These are phyloP conservation scores for Kingdonia uniflora DNA, from an alignment of 164 flowering plant species.

Conservation along the genomic window DNA sequence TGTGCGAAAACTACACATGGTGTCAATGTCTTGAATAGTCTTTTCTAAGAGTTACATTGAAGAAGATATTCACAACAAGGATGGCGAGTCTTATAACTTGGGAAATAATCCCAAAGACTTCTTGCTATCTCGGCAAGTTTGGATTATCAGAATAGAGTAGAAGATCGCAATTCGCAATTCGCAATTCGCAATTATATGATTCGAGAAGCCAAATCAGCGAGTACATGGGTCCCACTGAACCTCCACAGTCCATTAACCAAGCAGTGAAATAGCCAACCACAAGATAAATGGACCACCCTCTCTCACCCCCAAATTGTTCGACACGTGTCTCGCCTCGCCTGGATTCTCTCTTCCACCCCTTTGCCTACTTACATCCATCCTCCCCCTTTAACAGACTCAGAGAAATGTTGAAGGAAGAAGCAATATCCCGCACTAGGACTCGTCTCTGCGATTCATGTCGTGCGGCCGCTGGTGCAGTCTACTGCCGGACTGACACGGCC, in stretches of 20 bases:
- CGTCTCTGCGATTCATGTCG: conserved; percentile 54
- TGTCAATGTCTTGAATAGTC: no score
- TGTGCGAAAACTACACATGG: no score
- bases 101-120: no score
- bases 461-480: conserved; percentile 41
- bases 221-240: conserved; percentile 8
- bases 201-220: background rate
- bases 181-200: no score
- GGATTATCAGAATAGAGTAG: no score
- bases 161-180: no score
- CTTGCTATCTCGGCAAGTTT: no score
- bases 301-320: conserved; percentile 15
- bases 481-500: conserved; percentile 58
- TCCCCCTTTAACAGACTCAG: conserved; percentile 2
- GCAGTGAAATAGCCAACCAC: conserved; percentile 44
- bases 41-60: no score
- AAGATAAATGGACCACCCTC: conserved; percentile 26
- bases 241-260: conserved; percentile 7
- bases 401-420: conserved; percentile 24
- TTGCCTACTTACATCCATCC: conserved; percentile 1
- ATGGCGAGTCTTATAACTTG: no score
- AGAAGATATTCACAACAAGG: no score
- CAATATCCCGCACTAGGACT: conserved; percentile 21
- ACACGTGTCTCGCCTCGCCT: conserved; percentile 29
- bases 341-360: conserved; percentile 24